Evolutionary conservation across 2,329 filamentous ascomycete genomes (phyloP).

Genomic region (Dothidotthia symphoricarpi): DNA sequence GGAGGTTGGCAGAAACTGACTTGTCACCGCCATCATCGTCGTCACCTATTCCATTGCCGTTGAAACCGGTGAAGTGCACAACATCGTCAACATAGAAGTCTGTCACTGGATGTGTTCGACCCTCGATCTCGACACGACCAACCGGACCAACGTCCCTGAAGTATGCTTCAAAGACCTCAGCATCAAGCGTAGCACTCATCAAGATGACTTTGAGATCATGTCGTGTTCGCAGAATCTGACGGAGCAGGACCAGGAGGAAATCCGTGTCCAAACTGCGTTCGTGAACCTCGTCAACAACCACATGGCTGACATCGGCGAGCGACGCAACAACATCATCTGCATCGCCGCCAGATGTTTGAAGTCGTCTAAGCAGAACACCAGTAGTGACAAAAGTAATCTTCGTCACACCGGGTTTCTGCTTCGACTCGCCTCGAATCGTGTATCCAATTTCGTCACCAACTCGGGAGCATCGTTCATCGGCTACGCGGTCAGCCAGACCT

Average conservation of each 20-base stretch:
- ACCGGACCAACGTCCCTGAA: conserved; percentile 72
- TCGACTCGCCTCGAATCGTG: conserved; percentile 85
- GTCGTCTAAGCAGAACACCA: conserved; percentile 80
- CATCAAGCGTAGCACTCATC: conserved; percentile 96
- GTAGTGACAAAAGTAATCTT: conserved; percentile 96
- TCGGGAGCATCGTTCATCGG: conserved; percentile 78
- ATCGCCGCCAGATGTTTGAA: conserved; percentile 85
- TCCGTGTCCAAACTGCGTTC: conserved; percentile 94
- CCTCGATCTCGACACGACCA: conserved; percentile 80
- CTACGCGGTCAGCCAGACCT: conserved; percentile 89
- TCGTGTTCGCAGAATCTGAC: conserved; percentile 72
- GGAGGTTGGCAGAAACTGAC: conserved; percentile 43
- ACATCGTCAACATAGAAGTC: conserved; percentile 91
- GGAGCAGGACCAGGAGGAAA: conserved; percentile 82
- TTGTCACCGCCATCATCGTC: conserved; percentile 53
- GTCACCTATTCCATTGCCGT: conserved; percentile 48
- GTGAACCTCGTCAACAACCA: conserved; percentile 96
- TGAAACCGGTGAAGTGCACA: conserved; percentile 73
- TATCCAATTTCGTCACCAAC: conserved; percentile 91
- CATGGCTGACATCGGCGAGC: conserved; percentile 85
- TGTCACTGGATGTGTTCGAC: conserved; percentile 83
- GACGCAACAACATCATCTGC: conserved; percentile 78
- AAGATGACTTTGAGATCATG: conserved; percentile 84
- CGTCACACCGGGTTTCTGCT: conserved; percentile 66
- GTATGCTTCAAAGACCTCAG: conserved; percentile 78